Base-by-base conservation (phyloP, 2,329 filamentous ascomycete species). In the Ophiosphaerella narmari region DNA sequence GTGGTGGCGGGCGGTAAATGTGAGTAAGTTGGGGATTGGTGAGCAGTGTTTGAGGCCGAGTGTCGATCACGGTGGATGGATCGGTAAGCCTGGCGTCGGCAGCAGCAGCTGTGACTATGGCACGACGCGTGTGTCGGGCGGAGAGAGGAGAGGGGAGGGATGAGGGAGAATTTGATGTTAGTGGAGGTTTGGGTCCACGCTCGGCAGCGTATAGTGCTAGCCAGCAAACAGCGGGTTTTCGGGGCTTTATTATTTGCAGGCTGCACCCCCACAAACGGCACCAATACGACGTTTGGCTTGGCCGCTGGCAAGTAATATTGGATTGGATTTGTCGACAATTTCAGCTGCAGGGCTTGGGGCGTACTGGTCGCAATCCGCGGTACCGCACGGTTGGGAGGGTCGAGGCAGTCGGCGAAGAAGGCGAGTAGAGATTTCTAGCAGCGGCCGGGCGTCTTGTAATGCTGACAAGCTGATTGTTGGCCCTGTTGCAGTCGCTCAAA, bases 131-230 rank as follows among this genome's bases (percentile, higher is more conserved):
- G 41, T 56, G 45, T 50, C 43, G 48, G 21, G 24, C 34, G 35
- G 13, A 46, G 36, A 35, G 50, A 40, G 45, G 36, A 34, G 51
- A 52, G 44, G 47, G 54, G 48, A 46, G 43, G 55, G 46, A 53
- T 52, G 62, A 59, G 46, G 45, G 53, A 55, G 60, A 61, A 59
- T 64, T 62, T 60, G 50, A 58, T 50, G 60, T 58, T 42, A n/a
- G 29, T 18, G 26, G 12, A 21, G 35, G 24, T n/a, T 35, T 13
- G 14, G 23, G 12, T 32, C 13, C 21, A 58, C 52, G 39, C 45
- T 50, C 48, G 53, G 56, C 46, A 53, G 50, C 35, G 37, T 43
- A 43, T 57, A 48, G 59, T 48, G 43, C 39, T 41, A 38, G 26
- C 26, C 26, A 41, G 39, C 39, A 48, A 53, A 48, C 37, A 55